Conservation (phyloP, 2,329 filamentous ascomycete genomes). For the Aaosphaeria pasadenensis region DNA sequence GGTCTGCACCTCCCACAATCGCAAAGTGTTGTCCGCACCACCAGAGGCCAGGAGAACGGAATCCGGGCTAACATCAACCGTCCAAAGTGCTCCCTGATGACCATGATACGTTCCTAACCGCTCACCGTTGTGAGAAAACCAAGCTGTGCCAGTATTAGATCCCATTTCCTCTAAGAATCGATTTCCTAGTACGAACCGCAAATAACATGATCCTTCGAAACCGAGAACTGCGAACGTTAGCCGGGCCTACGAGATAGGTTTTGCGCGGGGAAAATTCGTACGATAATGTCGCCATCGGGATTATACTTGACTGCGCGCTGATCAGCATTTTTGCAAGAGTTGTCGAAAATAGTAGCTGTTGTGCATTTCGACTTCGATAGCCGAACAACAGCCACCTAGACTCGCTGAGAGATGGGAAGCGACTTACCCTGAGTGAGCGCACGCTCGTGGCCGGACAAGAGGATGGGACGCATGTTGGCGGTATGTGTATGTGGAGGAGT, state of each 20-base stretch:
- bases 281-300: slow-evolving; percentile 86
- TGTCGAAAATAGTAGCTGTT: no score
- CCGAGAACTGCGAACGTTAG: slow-evolving; percentile 63
- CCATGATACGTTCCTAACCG: slow-evolving; percentile 68
- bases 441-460: slow-evolving; percentile 94
- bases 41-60: slow-evolving; percentile 89
- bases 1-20: slow-evolving; percentile 92
- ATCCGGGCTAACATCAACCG: slow-evolving; percentile 92
- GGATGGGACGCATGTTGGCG: slow-evolving; percentile 81
- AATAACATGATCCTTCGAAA: slow-evolving; percentile 92
- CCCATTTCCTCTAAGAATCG: neutral
- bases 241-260: neutral
- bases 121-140: neutral
- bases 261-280: neutral
- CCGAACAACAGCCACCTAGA: no score
- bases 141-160: neutral
- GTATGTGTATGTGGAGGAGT: slow-evolving; percentile 4
- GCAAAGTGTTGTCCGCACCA: slow-evolving; percentile 96
- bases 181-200: slow-evolving; percentile 54
- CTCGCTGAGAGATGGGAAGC: no score
- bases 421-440: slow-evolving; percentile 70
- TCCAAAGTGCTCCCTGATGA: slow-evolving; percentile 98
- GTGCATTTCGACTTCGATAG: no score
- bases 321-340: no score
- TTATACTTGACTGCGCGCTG: slow-evolving; percentile 62